Percentiles rank a stretch among this genome's conserved stretches.
Evolutionary conservation across 2,329 filamentous ascomycete genomes (phyloP).

Genomic region (Helminthosporium solani): DNA sequence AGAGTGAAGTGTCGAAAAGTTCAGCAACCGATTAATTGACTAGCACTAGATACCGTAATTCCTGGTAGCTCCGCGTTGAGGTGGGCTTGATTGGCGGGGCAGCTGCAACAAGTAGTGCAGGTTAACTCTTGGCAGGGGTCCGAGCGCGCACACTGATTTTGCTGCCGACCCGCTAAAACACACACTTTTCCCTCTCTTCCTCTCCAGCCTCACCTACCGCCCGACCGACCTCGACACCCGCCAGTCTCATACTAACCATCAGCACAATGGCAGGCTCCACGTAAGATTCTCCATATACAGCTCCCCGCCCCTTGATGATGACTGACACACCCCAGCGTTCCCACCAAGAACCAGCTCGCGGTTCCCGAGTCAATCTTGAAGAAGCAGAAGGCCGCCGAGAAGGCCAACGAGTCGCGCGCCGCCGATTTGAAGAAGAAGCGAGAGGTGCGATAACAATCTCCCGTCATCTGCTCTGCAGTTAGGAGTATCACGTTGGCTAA

Average conservation of each 20-base stretch:
- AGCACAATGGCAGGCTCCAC: constrained; percentile 41
- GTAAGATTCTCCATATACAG: constrained; percentile 22
- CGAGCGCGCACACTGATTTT: constrained; percentile 33
- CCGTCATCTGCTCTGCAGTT: constrained; percentile 38
- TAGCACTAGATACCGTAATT: no score
- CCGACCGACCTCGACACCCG: constrained; percentile 24
- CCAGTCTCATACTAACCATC: constrained; percentile 36
- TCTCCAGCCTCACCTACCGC: constrained; percentile 19
- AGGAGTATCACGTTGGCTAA: constrained; percentile 43
- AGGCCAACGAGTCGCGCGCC: constrained; percentile 86
- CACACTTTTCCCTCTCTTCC: constrained; percentile 12
- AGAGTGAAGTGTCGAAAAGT: constrained; percentile 28
- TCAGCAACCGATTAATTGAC: no score
- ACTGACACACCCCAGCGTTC: constrained; percentile 60
- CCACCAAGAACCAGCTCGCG: constrained; percentile 92
- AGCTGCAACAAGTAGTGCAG: constrained; percentile 4
- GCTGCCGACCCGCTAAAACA: constrained; percentile 6
- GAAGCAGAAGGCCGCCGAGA: constrained; percentile 99
- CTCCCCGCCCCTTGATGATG: background rate
- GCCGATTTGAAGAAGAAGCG: constrained; percentile 84
- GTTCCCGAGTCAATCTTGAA: constrained; percentile 99
- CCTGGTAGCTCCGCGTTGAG: constrained; percentile 18
- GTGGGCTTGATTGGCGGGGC: constrained; percentile 20
- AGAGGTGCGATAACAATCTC: constrained; percentile 75
- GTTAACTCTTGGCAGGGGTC: constrained; percentile 24